Evolutionary conservation across 2,329 filamentous ascomycete genomes (phyloP).

Genomic region (Apiospora malaysiana): DNA sequence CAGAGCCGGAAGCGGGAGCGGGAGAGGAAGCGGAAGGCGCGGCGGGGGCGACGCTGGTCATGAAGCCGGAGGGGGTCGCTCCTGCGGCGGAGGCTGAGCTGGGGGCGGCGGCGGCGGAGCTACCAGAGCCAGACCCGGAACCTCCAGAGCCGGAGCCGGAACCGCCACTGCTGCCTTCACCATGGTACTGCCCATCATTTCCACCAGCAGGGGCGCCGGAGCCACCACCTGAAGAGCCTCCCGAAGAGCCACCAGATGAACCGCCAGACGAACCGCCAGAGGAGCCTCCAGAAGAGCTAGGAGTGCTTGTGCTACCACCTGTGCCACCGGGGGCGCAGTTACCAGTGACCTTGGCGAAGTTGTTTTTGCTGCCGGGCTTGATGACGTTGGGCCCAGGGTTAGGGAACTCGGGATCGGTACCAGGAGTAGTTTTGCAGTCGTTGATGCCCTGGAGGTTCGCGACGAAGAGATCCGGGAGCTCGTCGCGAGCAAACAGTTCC

Average conservation of each 20-base stretch:
- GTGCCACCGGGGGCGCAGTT: constrained; percentile 33
- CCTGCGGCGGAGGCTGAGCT: constrained; percentile 23
- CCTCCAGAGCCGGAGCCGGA: not conserved
- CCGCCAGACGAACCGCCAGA: constrained; percentile 57
- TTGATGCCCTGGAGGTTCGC: constrained; percentile 65
- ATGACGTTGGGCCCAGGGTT: constrained; percentile 63
- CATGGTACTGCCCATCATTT: constrained; percentile 20
- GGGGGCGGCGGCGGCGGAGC: constrained; percentile 22
- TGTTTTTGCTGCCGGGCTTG: constrained; percentile 47
- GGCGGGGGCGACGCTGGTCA: not conserved
- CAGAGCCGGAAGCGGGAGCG: constrained; percentile 2
- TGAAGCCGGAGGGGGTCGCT: constrained; percentile 20
- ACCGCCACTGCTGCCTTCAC: constrained; percentile 17
- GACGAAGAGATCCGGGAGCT: constrained; percentile 78
- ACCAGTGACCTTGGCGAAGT: constrained; percentile 29
- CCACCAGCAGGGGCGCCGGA: constrained; percentile 24
- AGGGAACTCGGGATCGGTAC: constrained; percentile 64
- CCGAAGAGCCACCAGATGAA: constrained; percentile 43
- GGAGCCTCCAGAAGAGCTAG: constrained; percentile 42
- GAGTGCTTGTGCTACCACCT: constrained; percentile 34
- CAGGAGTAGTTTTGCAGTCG: constrained; percentile 58
- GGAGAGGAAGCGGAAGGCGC: constrained; percentile 11
- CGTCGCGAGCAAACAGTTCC: constrained; percentile 71
- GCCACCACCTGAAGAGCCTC: constrained; percentile 54
- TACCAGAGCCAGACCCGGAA: constrained; percentile 21